phyloP scores from a whole-genome alignment of 805 yeast genomes.

The Wickerhamomyces strasburgensis region DNA sequence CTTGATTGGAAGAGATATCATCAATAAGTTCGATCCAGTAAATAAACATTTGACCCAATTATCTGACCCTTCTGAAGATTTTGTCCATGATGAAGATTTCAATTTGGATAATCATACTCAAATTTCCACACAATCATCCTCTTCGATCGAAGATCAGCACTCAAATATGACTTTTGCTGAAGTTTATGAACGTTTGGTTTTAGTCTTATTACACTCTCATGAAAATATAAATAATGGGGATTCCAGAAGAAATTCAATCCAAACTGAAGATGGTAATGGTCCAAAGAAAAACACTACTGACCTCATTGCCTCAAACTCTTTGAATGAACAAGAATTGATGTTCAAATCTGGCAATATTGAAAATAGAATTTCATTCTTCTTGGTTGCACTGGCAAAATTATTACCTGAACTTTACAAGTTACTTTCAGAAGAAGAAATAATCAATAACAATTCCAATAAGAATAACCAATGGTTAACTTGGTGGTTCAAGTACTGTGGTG shows the following conservation, averaged over 20 bases:
- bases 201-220: constrained; percentile 62
- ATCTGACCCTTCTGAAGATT: constrained; percentile 4
- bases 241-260: background rate
- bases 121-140: constrained; percentile 7
- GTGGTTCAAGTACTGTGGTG: constrained; percentile 93
- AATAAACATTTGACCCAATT: constrained; percentile 22
- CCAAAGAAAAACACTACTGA: constrained; percentile 15
- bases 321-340: constrained; percentile 30
- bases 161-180: constrained; percentile 50
- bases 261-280: constrained; percentile 7
- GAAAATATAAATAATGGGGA: constrained; percentile 5
- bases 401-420: constrained; percentile 75
- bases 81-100: constrained; percentile 2
- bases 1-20: constrained; percentile 20
- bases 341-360: constrained; percentile 55
- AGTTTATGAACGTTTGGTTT: constrained; percentile 67
- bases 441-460: constrained; percentile 42
- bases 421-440: constrained; percentile 74
- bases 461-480: constrained; percentile 89
- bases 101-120: constrained; percentile 25
- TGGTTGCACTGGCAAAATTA: constrained; percentile 53
- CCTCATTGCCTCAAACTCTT: constrained; percentile 13
- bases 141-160: constrained; percentile 14
- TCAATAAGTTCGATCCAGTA: constrained; percentile 13
- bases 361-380: constrained; percentile 63